phyloP scores from a whole-genome alignment of 2,329 filamentous ascomycete genomes.

The Fusarium graminum region DNA sequence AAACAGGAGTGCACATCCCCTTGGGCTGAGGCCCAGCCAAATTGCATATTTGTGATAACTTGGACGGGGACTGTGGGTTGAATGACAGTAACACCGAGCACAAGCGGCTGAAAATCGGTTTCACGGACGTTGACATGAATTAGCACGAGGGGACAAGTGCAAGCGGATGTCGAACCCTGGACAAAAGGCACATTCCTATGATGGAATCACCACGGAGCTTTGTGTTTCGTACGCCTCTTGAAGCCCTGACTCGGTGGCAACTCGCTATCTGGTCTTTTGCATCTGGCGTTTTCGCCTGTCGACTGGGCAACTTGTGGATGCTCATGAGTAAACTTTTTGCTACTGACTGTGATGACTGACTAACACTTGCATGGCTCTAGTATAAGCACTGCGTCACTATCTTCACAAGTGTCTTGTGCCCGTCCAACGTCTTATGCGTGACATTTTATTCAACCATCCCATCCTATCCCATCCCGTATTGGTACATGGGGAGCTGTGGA shows the following conservation, averaged over 20 bases:
- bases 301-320: constrained; percentile 34
- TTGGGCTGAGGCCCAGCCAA: constrained; percentile 7
- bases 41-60: constrained; percentile 19
- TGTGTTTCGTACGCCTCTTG: neutral
- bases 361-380: constrained; percentile 15
- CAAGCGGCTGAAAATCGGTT: constrained; percentile 46
- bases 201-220: constrained; percentile 19
- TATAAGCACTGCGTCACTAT: constrained; percentile 33
- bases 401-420: constrained; percentile 40
- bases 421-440: constrained; percentile 26
- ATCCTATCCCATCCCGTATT: neutral
- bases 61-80: constrained; percentile 23
- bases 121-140: constrained; percentile 37
- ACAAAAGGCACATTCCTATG: constrained; percentile 27
- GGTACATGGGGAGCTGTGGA: constrained; percentile 38
- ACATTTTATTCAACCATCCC: constrained; percentile 26
- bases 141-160: constrained; percentile 16
- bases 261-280: neutral
- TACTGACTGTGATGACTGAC: constrained; percentile 13
- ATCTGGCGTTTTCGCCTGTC: constrained; percentile 12
- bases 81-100: constrained; percentile 37
- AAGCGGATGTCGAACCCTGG: constrained; percentile 10
- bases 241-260: constrained; percentile 21
- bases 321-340: constrained; percentile 11
- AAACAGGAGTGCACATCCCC: neutral